A percentile compares a stretch with the other conserved stretches of the same genome.
phyloP scores from a whole-genome alignment of 176 grass and related monocot species.

The Hyparrhenia diplandra region DNA sequence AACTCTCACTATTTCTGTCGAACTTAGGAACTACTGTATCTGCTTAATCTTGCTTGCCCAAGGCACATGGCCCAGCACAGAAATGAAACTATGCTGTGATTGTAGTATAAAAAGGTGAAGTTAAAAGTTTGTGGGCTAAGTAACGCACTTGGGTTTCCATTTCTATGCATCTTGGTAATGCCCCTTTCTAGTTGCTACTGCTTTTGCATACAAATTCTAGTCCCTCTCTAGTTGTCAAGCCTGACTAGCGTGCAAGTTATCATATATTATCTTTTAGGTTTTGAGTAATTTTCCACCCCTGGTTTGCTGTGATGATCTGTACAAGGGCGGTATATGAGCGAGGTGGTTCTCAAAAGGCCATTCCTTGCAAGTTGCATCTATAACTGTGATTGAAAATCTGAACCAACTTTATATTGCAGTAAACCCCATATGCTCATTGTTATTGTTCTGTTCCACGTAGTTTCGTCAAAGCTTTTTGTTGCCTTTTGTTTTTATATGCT shows the following conservation, averaged over 20 bases:
- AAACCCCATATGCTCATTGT: background rate
- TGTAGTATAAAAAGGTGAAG: background rate
- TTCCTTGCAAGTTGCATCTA: constrained; percentile 19
- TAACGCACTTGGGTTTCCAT: background rate
- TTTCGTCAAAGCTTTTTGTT: background rate
- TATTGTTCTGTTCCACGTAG: background rate
- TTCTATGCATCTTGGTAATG: background rate
- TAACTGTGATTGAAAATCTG: background rate
- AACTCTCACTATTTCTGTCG: background rate
- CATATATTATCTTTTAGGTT: background rate
- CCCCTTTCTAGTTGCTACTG: background rate
- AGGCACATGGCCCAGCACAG: background rate
- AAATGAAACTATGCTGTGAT: background rate
- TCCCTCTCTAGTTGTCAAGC: background rate
- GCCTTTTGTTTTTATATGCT: background rate
- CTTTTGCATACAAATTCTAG: background rate
- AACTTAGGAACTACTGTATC: background rate
- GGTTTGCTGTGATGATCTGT: background rate
- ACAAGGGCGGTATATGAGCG: constrained; percentile 15
- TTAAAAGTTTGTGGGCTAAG: background rate
- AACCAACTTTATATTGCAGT: background rate
- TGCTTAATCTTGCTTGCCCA: background rate
- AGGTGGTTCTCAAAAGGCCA: background rate
- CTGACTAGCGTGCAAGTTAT: background rate
- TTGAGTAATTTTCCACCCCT: background rate